Percentiles rank a stretch among this genome's conserved stretches.
Evolutionary conservation across 2,329 filamentous ascomycete genomes (phyloP).

Genomic region (Lachnellula suecica): DNA sequence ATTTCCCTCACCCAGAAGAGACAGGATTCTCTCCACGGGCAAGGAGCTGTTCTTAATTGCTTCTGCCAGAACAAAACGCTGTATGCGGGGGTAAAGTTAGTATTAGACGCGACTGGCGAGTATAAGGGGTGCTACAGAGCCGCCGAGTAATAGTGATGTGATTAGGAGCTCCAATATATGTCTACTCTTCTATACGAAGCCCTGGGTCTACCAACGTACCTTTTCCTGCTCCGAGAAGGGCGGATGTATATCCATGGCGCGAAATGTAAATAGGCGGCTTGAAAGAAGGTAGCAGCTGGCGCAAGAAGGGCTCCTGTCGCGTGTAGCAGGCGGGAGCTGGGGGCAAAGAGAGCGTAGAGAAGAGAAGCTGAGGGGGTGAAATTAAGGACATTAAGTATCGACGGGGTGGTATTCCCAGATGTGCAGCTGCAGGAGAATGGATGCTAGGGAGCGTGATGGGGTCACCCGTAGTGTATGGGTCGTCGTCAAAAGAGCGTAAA

Average conservation of each 20-base stretch:
- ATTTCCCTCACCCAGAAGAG: slow-evolving; percentile 39
- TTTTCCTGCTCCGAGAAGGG: slow-evolving; percentile 32
- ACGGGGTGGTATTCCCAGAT: slow-evolving; percentile 12
- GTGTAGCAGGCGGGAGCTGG: slow-evolving; percentile 10
- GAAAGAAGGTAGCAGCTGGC: slow-evolving; percentile 7
- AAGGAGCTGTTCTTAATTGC: slow-evolving; percentile 47
- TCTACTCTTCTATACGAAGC: neutral
- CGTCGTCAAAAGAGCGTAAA: slow-evolving; percentile 19
- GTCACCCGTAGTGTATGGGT: slow-evolving; percentile 14
- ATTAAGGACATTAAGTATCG: slow-evolving; percentile 29
- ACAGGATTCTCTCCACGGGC: slow-evolving; percentile 42
- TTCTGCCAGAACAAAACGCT: slow-evolving; percentile 48
- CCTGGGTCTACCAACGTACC: slow-evolving; percentile 24
- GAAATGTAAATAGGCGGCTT: neutral
- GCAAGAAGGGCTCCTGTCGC: slow-evolving; percentile 10
- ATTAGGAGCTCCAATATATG: slow-evolving; percentile 3
- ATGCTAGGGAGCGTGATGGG: slow-evolving; percentile 16
- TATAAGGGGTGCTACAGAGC: slow-evolving; percentile 8
- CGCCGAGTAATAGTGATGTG: slow-evolving; percentile 17
- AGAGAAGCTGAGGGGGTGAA: slow-evolving; percentile 15
- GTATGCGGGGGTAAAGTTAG: slow-evolving; percentile 20
- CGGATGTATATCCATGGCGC: slow-evolving; percentile 23
- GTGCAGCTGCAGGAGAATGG: too few relatives aligned
- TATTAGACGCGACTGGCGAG: slow-evolving; percentile 21
- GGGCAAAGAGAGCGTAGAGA: slow-evolving; percentile 17